These are phyloP conservation scores for Aspergillus alliaceus DNA, from an alignment of 2,329 filamentous ascomycete genomes.

Conservation along the genomic window DNA sequence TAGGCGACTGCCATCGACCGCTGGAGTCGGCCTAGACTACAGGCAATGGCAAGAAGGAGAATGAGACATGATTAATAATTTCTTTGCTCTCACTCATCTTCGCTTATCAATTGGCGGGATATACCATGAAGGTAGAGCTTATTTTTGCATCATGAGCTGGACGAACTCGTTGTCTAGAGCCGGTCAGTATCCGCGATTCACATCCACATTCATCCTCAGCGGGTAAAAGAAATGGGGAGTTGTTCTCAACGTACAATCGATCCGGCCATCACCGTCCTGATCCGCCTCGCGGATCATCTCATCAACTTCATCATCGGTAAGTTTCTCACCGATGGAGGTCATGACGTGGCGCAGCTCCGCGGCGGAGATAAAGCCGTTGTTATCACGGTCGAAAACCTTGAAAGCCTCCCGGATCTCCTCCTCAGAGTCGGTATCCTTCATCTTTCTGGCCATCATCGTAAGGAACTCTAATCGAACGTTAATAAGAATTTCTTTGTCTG, in stretches of 20 bases:
- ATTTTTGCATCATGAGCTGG: conserved; percentile 96
- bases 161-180: conserved; percentile 82
- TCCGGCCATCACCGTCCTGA: conserved; percentile 84
- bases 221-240: neutral
- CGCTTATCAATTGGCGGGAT: conserved; percentile 32
- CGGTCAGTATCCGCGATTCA: conserved; percentile 24
- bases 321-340: conserved; percentile 89
- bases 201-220: too few species aligned
- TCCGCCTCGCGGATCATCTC: conserved; percentile 93
- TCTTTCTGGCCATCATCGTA: conserved; percentile 92
- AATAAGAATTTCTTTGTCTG: conserved; percentile 3
- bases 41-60: conserved; percentile 23
- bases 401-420: conserved; percentile 88
- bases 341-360: conserved; percentile 87
- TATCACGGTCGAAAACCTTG: conserved; percentile 88
- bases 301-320: conserved; percentile 86
- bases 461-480: conserved; percentile 66
- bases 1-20: conserved; percentile 14
- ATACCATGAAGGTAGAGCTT: conserved; percentile 42
- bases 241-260: conserved; percentile 67
- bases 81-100: conserved; percentile 26
- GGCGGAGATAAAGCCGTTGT: conserved; percentile 88
- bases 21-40: conserved; percentile 29
- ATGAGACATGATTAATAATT: conserved; percentile 23
- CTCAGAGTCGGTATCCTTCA: conserved; percentile 91